Percentiles rank a stretch among this genome's conserved stretches.
Conservation (phyloP, 1,284 basidiomycete species). For the Moniliophthora roreri region DNA sequence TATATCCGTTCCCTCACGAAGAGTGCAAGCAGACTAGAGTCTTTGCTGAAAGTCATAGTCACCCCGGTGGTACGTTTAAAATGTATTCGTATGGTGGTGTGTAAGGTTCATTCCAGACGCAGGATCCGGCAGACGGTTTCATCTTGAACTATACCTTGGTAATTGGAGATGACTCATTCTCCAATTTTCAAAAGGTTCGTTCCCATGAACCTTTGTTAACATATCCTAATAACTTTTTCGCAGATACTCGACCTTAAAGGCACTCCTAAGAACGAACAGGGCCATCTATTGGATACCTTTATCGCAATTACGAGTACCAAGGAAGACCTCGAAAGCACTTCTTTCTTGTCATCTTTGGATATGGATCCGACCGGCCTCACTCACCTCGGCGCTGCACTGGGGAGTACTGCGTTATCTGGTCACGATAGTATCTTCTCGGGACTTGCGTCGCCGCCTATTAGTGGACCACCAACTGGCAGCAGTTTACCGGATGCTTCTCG, state of each 20-base stretch:
- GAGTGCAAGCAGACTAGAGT: slow-evolving; percentile 80
- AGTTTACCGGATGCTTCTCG: slow-evolving; percentile 37
- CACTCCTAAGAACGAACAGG: slow-evolving; percentile 83
- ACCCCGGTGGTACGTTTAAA: slow-evolving; percentile 72
- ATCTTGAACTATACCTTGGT: slow-evolving; percentile 92
- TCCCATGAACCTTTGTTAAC: background rate
- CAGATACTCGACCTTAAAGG: slow-evolving; percentile 96
- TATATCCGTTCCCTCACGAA: slow-evolving; percentile 83
- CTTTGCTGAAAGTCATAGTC: slow-evolving; percentile 90
- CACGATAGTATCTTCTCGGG: slow-evolving; percentile 56
- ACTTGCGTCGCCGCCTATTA: slow-evolving; percentile 56
- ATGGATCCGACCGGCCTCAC: slow-evolving; percentile 77
- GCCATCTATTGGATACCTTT: slow-evolving; percentile 88
- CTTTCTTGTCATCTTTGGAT: slow-evolving; percentile 89
- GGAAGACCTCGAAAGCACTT: slow-evolving; percentile 81
- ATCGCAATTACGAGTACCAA: slow-evolving; percentile 88
- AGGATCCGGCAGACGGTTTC: slow-evolving; percentile 92
- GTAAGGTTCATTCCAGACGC: slow-evolving; percentile 4
- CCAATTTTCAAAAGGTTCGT: slow-evolving; percentile 95
- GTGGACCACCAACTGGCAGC: slow-evolving; percentile 54
- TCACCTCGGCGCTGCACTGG: slow-evolving; percentile 42
- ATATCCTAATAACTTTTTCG: background rate
- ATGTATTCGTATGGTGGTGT: background rate
- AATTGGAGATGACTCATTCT: slow-evolving; percentile 90
- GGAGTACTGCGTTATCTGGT: slow-evolving; percentile 60